phyloP scores from a whole-genome alignment of 2,329 filamentous ascomycete genomes.

The Phialocephala sp. region DNA sequence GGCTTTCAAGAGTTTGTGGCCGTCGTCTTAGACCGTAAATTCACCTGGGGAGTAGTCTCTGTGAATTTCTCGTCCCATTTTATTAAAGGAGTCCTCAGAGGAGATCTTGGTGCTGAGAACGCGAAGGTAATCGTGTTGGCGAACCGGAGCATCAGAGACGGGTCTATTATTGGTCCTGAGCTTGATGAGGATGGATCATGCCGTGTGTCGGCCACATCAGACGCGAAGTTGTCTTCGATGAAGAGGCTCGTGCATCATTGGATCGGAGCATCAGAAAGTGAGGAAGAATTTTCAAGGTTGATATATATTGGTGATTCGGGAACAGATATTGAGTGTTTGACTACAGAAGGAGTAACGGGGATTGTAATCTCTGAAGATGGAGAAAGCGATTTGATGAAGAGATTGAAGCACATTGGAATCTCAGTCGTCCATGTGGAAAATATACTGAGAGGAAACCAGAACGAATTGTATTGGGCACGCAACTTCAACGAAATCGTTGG shows the following conservation, averaged over 20 bases:
- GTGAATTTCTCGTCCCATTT: constrained; percentile 38
- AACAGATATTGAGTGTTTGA: constrained; percentile 42
- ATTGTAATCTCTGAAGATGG: constrained; percentile 35
- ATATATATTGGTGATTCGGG: constrained; percentile 42
- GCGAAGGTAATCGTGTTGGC: constrained; percentile 28
- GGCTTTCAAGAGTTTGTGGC: constrained; percentile 34
- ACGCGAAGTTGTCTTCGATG: constrained; percentile 37
- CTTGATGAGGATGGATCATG: not conserved
- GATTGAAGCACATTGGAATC: constrained; percentile 29
- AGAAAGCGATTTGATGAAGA: constrained; percentile 29
- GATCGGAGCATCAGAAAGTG: not conserved
- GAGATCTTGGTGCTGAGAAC: constrained; percentile 1
- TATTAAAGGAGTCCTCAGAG: constrained; percentile 34
- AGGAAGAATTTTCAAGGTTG: constrained; percentile 6
- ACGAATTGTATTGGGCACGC: constrained; percentile 32
- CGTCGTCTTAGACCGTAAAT: constrained; percentile 9
- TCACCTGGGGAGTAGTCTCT: constrained; percentile 36
- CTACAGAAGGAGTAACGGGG: constrained; percentile 30
- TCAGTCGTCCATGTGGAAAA: constrained; percentile 24
- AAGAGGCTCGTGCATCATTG: constrained; percentile 25
- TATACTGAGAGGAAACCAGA: not conserved
- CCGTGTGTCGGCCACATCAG: constrained; percentile 32
- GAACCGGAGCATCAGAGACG: constrained; percentile 32
- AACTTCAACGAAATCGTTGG: constrained; percentile 35
- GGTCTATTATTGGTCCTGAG: constrained; percentile 26